phyloP scores from a whole-genome alignment of 352 stramenopile species.

The Pythium rhizo-oryzae region DNA sequence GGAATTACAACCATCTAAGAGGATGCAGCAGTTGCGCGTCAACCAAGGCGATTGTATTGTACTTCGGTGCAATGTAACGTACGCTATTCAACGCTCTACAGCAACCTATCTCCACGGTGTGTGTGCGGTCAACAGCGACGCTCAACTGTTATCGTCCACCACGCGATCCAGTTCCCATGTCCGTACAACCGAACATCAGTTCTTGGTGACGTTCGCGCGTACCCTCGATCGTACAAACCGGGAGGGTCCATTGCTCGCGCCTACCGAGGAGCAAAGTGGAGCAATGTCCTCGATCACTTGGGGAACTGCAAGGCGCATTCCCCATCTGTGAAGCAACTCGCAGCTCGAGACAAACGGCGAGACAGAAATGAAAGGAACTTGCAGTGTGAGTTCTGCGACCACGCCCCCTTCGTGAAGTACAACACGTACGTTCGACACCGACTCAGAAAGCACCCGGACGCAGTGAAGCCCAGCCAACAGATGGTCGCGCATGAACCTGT shows the following conservation, averaged over 20 bases:
- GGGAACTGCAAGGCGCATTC: neutral
- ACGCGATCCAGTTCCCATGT: neutral
- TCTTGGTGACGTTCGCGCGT: neutral
- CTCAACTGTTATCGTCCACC: neutral
- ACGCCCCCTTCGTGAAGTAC: neutral
- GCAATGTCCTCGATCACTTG: neutral
- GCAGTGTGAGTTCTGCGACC: neutral
- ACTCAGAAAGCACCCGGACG: neutral
- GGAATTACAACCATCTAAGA: neutral
- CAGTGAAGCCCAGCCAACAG: no score
- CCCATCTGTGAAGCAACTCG: neutral
- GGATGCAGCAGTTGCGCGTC: neutral
- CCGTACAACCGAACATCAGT: neutral
- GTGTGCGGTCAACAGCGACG: neutral
- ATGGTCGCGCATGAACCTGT: no score
- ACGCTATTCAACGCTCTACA: no score
- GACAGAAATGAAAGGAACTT: neutral
- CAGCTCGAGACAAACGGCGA: neutral
- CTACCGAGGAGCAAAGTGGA: neutral
- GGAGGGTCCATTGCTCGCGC: neutral
- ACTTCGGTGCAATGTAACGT: neutral
- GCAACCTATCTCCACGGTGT: neutral
- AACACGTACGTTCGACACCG: neutral
- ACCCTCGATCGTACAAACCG: neutral
- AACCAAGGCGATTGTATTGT: neutral